Evolutionary conservation across 1,284 basidiomycete species (phyloP).

Genomic region (Microbotryum scabiosae): DNA sequence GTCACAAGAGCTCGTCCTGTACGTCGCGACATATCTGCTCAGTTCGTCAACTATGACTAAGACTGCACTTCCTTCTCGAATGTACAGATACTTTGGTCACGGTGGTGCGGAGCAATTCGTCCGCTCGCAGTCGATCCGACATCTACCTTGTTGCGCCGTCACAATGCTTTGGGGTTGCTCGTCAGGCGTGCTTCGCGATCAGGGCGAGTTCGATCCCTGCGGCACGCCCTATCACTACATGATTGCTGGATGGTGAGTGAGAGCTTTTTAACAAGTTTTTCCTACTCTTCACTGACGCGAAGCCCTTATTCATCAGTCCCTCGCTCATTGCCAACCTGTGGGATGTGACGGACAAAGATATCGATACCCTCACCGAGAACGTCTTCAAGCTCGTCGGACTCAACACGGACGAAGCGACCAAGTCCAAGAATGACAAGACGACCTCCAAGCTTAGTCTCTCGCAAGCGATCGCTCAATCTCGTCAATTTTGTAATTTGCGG

Average conservation of each 20-base stretch:
- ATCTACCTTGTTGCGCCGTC: constrained; percentile 72
- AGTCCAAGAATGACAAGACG: constrained; percentile 1
- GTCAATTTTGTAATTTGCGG: constrained; percentile 75
- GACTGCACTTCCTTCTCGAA: constrained; percentile 7
- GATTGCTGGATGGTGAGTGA: constrained; percentile 81
- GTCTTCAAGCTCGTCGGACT: constrained; percentile 71
- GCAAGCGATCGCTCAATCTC: constrained; percentile 67
- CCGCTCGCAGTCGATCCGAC: constrained; percentile 71
- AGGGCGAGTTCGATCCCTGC: constrained; percentile 84
- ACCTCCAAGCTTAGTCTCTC: constrained; percentile 44
- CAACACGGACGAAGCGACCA: constrained; percentile 34
- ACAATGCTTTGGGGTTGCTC: constrained; percentile 99
- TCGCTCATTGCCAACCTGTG: constrained; percentile 89
- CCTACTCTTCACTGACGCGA: background rate
- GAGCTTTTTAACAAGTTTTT: background rate
- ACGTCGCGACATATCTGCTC: constrained; percentile 40
- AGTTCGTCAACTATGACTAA: background rate
- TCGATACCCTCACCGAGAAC: constrained; percentile 79
- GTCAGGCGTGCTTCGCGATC: constrained; percentile 73
- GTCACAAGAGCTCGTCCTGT: constrained; percentile 75
- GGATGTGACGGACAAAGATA: constrained; percentile 97
- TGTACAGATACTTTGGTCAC: constrained; percentile 83
- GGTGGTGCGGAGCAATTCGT: constrained; percentile 93
- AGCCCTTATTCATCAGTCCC: constrained; percentile 51
- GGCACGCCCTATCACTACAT: constrained; percentile 93